Evolutionary conservation across 1,284 basidiomycete genomes (phyloP).

Genomic region (Coriolopsis trogii): DNA sequence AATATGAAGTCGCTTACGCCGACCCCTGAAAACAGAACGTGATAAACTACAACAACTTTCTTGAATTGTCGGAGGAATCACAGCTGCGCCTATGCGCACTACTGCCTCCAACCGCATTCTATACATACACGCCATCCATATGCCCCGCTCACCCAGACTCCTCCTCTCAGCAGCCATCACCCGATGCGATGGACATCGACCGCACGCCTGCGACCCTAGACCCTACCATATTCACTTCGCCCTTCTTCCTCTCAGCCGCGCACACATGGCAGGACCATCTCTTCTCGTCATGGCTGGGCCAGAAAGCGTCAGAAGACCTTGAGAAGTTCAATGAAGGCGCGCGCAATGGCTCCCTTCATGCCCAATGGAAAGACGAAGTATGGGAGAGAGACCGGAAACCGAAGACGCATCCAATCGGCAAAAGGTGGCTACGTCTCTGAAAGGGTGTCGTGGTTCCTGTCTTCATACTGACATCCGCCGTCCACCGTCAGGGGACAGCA

Average conservation of each 20-base stretch:
- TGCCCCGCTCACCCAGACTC: constrained; percentile 46
- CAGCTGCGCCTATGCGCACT: constrained; percentile 43
- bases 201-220: constrained; percentile 37
- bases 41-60: constrained; percentile 52
- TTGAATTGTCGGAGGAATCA: constrained; percentile 48
- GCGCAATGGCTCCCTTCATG: constrained; percentile 46
- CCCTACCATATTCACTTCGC: constrained; percentile 48
- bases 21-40: constrained; percentile 44
- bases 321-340: constrained; percentile 45
- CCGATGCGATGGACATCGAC: constrained; percentile 35
- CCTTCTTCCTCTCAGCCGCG: constrained; percentile 55
- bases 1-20: constrained; percentile 6
- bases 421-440: constrained; percentile 1
- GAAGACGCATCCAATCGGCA: constrained; percentile 14
- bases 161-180: neutral
- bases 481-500: constrained; percentile 4
- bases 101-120: constrained; percentile 55
- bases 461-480: neutral
- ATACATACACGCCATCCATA: constrained; percentile 38
- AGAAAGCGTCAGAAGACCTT: constrained; percentile 46
- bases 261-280: constrained; percentile 64
- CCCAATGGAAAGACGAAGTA: constrained; percentile 63
- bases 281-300: constrained; percentile 52
- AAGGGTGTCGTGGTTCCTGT: too few relatives aligned
- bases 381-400: constrained; percentile 49